Percentiles rank a stretch among this genome's conserved stretches.
Evolutionary conservation across 2,329 filamentous ascomycete species (phyloP).

Genomic region (Tothia fuscella): DNA sequence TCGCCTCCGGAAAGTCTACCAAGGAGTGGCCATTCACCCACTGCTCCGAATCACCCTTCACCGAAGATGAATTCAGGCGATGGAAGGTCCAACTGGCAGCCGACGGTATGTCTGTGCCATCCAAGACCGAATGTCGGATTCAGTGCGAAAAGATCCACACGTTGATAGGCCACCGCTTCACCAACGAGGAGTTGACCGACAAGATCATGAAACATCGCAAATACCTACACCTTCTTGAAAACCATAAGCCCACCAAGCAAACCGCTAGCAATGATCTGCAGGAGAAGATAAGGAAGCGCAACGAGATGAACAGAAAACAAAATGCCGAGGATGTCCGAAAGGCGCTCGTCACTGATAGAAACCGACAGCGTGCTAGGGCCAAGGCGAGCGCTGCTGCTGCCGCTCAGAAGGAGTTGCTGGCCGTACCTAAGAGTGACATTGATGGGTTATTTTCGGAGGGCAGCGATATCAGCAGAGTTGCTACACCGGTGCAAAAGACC

Average conservation of each 20-base stretch:
- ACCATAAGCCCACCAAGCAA: not conserved
- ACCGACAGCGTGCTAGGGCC: constrained; percentile 30
- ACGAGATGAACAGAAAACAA: constrained; percentile 68
- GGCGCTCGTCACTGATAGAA: constrained; percentile 67
- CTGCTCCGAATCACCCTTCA: constrained; percentile 74
- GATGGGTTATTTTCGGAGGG: constrained; percentile 37
- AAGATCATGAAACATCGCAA: constrained; percentile 58
- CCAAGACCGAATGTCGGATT: constrained; percentile 48
- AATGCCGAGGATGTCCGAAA: constrained; percentile 87
- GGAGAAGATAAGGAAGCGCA: constrained; percentile 71
- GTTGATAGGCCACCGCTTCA: constrained; percentile 70
- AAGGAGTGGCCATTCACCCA: constrained; percentile 83
- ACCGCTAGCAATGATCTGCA: constrained; percentile 52
- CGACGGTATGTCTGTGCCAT: constrained; percentile 62
- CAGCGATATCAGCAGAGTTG: constrained; percentile 33
- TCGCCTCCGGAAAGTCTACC: constrained; percentile 71
- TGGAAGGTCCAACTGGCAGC: constrained; percentile 59
- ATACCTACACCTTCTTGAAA: constrained; percentile 20
- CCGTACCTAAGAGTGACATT: constrained; percentile 20
- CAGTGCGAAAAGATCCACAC: constrained; percentile 56
- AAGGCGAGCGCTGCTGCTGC: constrained; percentile 43
- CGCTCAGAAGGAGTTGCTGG: constrained; percentile 31
- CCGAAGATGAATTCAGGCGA: constrained; percentile 73
- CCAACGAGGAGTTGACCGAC: constrained; percentile 66
- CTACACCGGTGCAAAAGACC: constrained; percentile 36